These are phyloP conservation scores for Yamadazyma kanchanaburiensis DNA, from an alignment of 1,139 yeast species.

Conservation along the genomic window DNA sequence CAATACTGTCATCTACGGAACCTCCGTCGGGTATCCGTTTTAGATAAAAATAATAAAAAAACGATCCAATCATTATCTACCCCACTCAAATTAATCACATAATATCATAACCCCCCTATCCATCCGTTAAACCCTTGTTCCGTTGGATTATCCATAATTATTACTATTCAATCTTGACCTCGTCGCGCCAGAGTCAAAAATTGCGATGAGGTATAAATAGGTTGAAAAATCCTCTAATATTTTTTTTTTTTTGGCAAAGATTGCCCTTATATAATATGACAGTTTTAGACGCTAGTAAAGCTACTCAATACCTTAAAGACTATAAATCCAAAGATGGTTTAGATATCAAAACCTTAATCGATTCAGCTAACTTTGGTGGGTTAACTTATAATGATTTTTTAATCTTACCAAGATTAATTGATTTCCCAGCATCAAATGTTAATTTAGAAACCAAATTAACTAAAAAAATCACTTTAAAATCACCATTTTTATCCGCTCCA, in stretches of 20 bases:
- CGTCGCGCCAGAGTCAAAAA: too few species aligned
- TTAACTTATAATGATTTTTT: constrained; percentile 95
- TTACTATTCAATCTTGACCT: too few species aligned
- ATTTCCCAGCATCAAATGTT: constrained; percentile 79
- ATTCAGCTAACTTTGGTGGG: constrained; percentile 89
- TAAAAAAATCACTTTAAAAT: constrained; percentile 82
- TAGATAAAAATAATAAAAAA: too few species aligned
- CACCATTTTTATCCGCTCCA: constrained; percentile 97
- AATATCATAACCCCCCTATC: too few species aligned
- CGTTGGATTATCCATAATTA: too few species aligned
- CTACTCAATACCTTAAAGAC: constrained; percentile 61
- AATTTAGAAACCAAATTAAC: constrained; percentile 82
- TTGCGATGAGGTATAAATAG: constrained; percentile 10
- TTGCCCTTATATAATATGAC: constrained; percentile 34
- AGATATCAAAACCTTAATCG: constrained; percentile 80
- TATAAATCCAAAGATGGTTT: constrained; percentile 82
- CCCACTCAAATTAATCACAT: too few species aligned
- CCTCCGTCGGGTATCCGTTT: too few species aligned
- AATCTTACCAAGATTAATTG: constrained; percentile 91
- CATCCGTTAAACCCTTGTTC: too few species aligned
- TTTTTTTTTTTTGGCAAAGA: constrained; percentile 39
- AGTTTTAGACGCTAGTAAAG: constrained; percentile 55
- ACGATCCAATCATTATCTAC: too few species aligned
- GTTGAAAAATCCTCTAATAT: constrained; percentile 4
- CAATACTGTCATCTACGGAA: too few species aligned